Evolutionary conservation across 495 filamentous ascomycete genomes (phyloP), one percentile per base, ranked within the genome.

Genomic region (Xylaria longipes): DNA sequence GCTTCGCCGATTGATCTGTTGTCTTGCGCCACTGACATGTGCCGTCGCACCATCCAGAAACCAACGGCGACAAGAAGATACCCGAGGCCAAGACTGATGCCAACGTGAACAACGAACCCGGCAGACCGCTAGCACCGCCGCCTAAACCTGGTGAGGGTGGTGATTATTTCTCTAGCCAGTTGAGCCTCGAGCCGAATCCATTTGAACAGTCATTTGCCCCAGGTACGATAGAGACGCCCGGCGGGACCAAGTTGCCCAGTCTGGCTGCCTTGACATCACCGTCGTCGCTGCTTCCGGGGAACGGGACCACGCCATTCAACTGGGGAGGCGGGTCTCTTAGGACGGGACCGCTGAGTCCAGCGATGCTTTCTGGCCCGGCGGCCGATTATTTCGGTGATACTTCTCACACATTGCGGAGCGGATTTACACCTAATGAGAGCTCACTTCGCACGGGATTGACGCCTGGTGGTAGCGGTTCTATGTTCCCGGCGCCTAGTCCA

Each of bases 401-500:
- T 9, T 90, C 91, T 76, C 92, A 95, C 78, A 79, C 77, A 5
- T 88, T 97, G 68, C 85, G 93, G 72, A 90, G 92, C 63, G 88
- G 91, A 41, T 97, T 98, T 78, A 98, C 96, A 2, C 97, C 96
- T 4, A 98, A 98, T 89, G 96, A 99, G 82, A 98, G 95, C 0
- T 97, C 94, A 2, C 85, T 99, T 22, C 89, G 96, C 52, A 96
- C 93, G 22, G 96, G 96, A 61, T 81, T 99, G 70, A 99, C 97
- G 41, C 96, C 96, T 22, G 96, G 96, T 64, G 96, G 96, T 52
- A 94, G 95, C 76, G 96, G 96, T 71, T 97, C 95, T 77, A 98
- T 99, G 92, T 99, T 99, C 85, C 94, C 95, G 39, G 92, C 90
- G 39, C 93, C 94, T 5, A 95, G 93, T 77, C 96, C 96, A 22